These are phyloP conservation scores for Eucalyptus globulus DNA, from an alignment of 345 rosid species.

Conservation along the genomic window DNA sequence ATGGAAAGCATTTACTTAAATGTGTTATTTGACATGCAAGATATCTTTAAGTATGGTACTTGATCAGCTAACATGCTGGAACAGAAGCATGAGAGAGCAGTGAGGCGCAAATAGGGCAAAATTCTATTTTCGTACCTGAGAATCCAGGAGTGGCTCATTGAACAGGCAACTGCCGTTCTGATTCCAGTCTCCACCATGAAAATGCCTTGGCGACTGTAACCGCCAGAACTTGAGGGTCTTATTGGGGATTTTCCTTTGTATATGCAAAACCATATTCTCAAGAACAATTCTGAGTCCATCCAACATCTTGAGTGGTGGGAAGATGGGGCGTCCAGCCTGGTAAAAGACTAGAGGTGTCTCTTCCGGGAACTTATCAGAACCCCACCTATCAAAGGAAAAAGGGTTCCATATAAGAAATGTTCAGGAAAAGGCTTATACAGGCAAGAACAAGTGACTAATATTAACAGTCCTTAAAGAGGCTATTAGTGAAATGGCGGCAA, in stretches of 20 bases:
- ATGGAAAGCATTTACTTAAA: neutral
- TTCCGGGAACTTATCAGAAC: slow-evolving; percentile 79
- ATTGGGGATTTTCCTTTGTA: slow-evolving; percentile 43
- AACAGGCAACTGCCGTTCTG: slow-evolving; percentile 89
- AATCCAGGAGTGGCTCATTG: slow-evolving; percentile 48
- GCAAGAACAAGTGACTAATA: neutral
- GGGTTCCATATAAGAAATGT: neutral
- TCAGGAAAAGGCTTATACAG: neutral
- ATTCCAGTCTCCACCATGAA: slow-evolving; percentile 91
- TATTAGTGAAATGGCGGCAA: neutral
- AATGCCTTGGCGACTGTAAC: slow-evolving; percentile 90
- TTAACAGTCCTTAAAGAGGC: neutral
- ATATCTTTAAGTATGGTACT: neutral
- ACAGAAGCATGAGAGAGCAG: neutral
- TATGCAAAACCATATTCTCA: slow-evolving; percentile 53
- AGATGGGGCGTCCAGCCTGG: slow-evolving; percentile 46
- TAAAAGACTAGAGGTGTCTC: slow-evolving; percentile 84
- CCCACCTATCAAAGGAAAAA: slow-evolving; percentile 53
- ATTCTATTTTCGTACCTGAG: slow-evolving; percentile 34
- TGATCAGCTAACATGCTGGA: neutral
- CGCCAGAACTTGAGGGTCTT: slow-evolving; percentile 83
- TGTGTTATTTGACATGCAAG: neutral
- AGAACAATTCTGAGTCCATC: slow-evolving; percentile 77
- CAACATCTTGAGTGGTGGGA: slow-evolving; percentile 55
- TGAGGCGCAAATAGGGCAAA: neutral